These are phyloP conservation scores for Candida khao-thaluensis DNA, from an alignment of 805 yeast genomes.

Conservation along the genomic window DNA sequence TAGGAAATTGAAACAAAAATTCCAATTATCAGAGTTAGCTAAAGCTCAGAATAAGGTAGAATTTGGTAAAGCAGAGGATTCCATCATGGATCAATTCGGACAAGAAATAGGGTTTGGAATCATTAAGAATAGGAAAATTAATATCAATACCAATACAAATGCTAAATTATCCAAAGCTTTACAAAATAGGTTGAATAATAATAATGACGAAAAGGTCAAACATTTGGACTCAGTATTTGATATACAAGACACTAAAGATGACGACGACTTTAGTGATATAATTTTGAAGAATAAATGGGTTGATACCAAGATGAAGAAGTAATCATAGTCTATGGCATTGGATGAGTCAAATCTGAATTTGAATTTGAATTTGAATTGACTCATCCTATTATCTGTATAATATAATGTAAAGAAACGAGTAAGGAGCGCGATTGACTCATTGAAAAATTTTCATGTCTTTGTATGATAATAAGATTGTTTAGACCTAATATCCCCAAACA, in stretches of 20 bases:
- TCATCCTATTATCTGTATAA: neutral
- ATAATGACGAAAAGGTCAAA: constrained; percentile 11
- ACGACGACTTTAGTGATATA: constrained; percentile 9
- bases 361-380: too few species aligned
- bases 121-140: constrained; percentile 29
- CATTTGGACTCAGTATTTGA: constrained; percentile 15
- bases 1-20: constrained; percentile 77
- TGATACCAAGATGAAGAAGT: constrained; percentile 9
- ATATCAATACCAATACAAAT: constrained; percentile 44
- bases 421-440: neutral
- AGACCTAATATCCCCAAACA: constrained; percentile 6
- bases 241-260: neutral
- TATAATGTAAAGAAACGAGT: neutral
- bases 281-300: constrained; percentile 13
- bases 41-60: constrained; percentile 82
- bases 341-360: too few species aligned
- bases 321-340: too few species aligned
- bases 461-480: constrained; percentile 14
- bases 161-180: constrained; percentile 64
- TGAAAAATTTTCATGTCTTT: constrained; percentile 10
- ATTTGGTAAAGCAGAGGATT: constrained; percentile 74
- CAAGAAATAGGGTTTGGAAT: constrained; percentile 84
- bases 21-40: constrained; percentile 75
- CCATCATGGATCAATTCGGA: constrained; percentile 62
- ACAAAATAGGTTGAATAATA: constrained; percentile 44